These are phyloP conservation scores for Sporothrix inflata DNA, from an alignment of 2,329 filamentous ascomycete species.

Conservation along the genomic window DNA sequence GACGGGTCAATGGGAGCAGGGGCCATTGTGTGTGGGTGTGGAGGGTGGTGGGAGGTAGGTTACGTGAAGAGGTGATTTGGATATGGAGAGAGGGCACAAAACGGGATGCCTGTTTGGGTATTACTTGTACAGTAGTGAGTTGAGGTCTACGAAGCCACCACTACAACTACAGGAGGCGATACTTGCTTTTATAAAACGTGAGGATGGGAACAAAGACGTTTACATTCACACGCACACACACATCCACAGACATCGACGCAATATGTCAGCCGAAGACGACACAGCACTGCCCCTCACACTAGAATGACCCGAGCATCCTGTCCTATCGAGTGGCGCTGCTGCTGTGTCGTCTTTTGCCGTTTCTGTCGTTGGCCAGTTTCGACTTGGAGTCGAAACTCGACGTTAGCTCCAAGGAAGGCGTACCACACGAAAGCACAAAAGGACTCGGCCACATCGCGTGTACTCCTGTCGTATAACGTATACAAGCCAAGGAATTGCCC, in stretches of 20 bases:
- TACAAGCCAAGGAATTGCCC: conserved; percentile 6
- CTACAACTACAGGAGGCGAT: neutral
- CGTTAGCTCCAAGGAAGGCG: conserved; percentile 6
- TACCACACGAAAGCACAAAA: neutral
- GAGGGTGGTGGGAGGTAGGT: neutral
- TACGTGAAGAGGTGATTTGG: neutral
- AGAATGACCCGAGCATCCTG: neutral
- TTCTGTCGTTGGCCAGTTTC: neutral
- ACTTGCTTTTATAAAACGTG: conserved; percentile 1
- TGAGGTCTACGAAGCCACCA: neutral
- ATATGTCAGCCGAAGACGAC: conserved; percentile 15
- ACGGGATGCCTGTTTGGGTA: neutral
- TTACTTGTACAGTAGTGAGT: neutral
- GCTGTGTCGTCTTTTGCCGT: conserved; percentile 4
- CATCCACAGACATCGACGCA: neutral
- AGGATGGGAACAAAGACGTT: neutral
- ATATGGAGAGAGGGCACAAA: neutral
- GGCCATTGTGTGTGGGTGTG: conserved; percentile 42
- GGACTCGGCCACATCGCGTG: conserved; percentile 14
- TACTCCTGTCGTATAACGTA: neutral
- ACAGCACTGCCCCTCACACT: conserved; percentile 1
- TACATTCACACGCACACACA: neutral
- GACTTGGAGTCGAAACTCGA: neutral
- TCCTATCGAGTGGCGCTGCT: neutral
- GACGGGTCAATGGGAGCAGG: conserved; percentile 63